Evolutionary conservation across 345 rosid species (phyloP), one percentile per base, ranked within the genome.

Genomic region (Viola odorata): DNA sequence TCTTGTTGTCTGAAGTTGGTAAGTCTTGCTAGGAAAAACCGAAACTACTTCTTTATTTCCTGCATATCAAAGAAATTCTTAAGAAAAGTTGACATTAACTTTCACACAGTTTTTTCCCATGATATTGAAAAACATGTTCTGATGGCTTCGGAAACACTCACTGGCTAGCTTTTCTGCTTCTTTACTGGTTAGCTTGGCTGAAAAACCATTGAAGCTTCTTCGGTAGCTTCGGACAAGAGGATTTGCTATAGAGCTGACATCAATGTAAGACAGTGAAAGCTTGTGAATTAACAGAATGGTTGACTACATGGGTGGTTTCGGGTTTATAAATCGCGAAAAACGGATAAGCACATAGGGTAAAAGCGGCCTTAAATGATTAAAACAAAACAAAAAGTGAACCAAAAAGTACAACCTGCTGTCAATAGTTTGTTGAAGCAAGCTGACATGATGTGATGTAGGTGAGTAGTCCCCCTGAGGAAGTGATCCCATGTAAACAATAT

Each of bases 121-220:
- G 11, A 7, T 6, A 42, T 11, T 42, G 8, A 42, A 42, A 42
- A 6, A 42, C 45, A 42, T 42, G 11, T 42, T 42, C 11, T 42
- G 11, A 6, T 7, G 11, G 7, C 45, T 7, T 12, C 50, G 50
- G 4, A 12, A 47, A 4, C 5, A 11, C 50, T 53, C 36, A 53
- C 56, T 53, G 13, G 56, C 56, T 53, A 53, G 13, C 38, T 23
- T 32, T 53, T 53, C 13, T 53, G 56, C 56, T 39, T 53, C 56
- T 11, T 53, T 4, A 9, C 36, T 17, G 1, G 56, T 32, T 7
- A 53, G 56, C 12, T 53, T 53, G 4, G 56, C 56, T 4, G 56
- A 53, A 53, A 53, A 53, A 17, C 56, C 66, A 17, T 62, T 62
- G 40, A 63, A 63, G 44, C 60, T 63, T 32, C 53, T 45, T 10